phyloP scores from a whole-genome alignment of 495 filamentous ascomycete species.

The Bacidia rubella region DNA sequence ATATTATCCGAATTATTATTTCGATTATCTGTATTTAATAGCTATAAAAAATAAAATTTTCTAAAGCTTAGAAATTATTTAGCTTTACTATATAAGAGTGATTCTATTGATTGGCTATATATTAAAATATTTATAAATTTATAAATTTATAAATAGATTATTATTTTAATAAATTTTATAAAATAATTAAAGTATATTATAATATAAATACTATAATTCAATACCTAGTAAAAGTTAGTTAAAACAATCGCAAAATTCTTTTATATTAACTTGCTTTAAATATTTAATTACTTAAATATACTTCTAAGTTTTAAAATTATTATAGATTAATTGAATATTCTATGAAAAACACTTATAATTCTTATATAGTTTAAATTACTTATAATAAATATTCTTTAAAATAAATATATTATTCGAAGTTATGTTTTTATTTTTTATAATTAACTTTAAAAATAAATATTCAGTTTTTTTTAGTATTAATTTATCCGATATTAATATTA shows the following conservation, averaged over 20 bases:
- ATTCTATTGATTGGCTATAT: not conserved
- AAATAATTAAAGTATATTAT: constrained; percentile 1
- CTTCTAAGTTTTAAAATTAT: not conserved
- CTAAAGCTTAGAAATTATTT: constrained; percentile 1
- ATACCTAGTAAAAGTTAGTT: not conserved
- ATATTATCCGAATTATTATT: not conserved
- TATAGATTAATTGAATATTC: constrained; percentile 2
- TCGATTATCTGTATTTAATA: not conserved
- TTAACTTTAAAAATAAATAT: no score
- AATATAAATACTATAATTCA: not conserved
- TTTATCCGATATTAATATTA: no score
- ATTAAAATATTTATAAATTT: constrained; percentile 1
- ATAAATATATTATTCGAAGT: no score
- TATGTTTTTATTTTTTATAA: no score
- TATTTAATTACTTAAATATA: not conserved
- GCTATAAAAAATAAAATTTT: constrained; percentile 3
- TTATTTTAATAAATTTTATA: constrained; percentile 1
- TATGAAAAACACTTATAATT: not conserved
- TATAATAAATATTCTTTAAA: no score
- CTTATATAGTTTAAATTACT: not conserved
- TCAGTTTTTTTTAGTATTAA: no score
- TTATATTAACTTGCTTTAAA: not conserved
- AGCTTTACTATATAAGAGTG: not conserved
- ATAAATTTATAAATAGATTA: not conserved
- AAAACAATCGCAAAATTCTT: not conserved